Conservation (phyloP, 2,329 filamentous ascomycete genomes). For the Chaetomium olivaceum region DNA sequence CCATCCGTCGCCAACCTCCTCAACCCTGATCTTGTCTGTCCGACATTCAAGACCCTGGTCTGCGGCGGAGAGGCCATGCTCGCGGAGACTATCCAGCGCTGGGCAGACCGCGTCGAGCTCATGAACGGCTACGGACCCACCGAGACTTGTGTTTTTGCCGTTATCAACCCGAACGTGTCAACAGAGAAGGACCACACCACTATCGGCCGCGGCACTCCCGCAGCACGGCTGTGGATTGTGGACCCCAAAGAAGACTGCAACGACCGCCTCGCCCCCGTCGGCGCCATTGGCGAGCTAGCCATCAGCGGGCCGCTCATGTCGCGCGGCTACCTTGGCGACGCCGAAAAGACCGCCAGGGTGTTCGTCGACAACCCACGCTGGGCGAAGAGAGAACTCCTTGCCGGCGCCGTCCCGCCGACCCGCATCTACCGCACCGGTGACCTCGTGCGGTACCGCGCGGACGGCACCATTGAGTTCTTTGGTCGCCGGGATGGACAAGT, state of each 20-base stretch:
- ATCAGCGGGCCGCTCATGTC: slow-evolving; percentile 29
- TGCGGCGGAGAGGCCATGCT: slow-evolving; percentile 36
- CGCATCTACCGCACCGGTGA: slow-evolving; percentile 48
- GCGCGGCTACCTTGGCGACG: slow-evolving; percentile 29
- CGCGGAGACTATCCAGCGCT: slow-evolving; percentile 31
- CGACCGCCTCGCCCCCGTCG: slow-evolving; percentile 29
- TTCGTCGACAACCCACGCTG: slow-evolving; percentile 48
- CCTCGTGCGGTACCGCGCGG: slow-evolving; percentile 40
- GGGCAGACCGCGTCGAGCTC: slow-evolving; percentile 31
- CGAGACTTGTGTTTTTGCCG: slow-evolving; percentile 27
- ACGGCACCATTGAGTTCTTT: slow-evolving; percentile 42
- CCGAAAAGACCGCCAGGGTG: slow-evolving; percentile 45
- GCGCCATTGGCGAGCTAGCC: slow-evolving; percentile 30
- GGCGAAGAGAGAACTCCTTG: slow-evolving; percentile 28
- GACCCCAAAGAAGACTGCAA: slow-evolving; percentile 32
- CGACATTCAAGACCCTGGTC: slow-evolving; percentile 32
- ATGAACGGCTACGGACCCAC: slow-evolving; percentile 33
- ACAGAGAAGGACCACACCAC: slow-evolving; percentile 36
- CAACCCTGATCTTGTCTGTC: slow-evolving; percentile 32
- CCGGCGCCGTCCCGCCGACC: slow-evolving; percentile 36
- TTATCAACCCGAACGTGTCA: slow-evolving; percentile 28
- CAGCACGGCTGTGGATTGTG: slow-evolving; percentile 36
- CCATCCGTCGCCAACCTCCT: slow-evolving; percentile 36
- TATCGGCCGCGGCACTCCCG: slow-evolving; percentile 30
- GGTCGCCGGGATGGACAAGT: slow-evolving; percentile 56